These are phyloP conservation scores for Strigomonas galati DNA, from an alignment of 208 protist species.

Conservation along the genomic window DNA sequence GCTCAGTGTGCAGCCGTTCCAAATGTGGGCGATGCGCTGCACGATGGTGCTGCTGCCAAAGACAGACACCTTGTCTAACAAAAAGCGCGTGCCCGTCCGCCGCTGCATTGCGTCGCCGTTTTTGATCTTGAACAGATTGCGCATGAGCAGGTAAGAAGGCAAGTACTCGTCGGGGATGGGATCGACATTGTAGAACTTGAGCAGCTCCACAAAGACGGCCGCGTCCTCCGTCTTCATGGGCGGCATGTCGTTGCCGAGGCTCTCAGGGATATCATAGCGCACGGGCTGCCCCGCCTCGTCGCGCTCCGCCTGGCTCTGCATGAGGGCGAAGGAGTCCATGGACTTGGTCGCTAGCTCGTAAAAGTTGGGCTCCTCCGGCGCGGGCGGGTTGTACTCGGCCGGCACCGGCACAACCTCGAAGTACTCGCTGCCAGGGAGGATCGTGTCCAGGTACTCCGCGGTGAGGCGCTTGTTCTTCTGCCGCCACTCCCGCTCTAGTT, in stretches of 20 bases:
- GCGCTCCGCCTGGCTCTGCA: not conserved
- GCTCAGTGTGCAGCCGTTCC: constrained; percentile 96
- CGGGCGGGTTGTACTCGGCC: constrained; percentile 75
- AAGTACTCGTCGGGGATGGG: constrained; percentile 88
- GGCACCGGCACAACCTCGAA: constrained; percentile 74
- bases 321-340: constrained; percentile 49
- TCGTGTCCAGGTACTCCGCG: constrained; percentile 65
- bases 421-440: constrained; percentile 62
- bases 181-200: constrained; percentile 87
- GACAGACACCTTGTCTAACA: constrained; percentile 97
- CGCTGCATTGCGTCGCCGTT: constrained; percentile 98
- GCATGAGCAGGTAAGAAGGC: constrained; percentile 96
- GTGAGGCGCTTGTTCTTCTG: constrained; percentile 83
- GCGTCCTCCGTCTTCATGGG: constrained; percentile 96
- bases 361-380: constrained; percentile 85
- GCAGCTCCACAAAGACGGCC: constrained; percentile 94
- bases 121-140: constrained; percentile 98
- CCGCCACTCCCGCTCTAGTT: constrained; percentile 80
- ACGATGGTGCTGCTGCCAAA: constrained; percentile 98
- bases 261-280: constrained; percentile 84
- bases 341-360: constrained; percentile 76
- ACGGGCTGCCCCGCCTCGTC: constrained; percentile 7
- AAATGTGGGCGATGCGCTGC: constrained; percentile 97
- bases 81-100: constrained; percentile 94
- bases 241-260: constrained; percentile 91